Percentiles rank a stretch among this genome's conserved stretches.
These are phyloP conservation scores for Aleurites moluccanus DNA, from an alignment of 441 rosid genomes.

Conservation along the genomic window DNA sequence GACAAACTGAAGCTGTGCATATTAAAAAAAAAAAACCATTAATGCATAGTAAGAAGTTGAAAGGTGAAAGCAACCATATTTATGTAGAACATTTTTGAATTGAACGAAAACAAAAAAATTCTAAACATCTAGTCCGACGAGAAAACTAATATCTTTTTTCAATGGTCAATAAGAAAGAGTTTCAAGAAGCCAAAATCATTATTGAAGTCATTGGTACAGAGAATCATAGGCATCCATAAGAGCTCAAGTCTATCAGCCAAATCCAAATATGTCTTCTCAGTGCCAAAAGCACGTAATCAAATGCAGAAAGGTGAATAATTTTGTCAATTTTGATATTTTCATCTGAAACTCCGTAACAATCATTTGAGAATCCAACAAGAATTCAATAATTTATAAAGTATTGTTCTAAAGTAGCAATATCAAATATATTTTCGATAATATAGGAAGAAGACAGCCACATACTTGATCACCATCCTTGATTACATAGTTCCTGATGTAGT, in stretches of 20 bases:
- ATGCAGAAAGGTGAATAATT: background rate
- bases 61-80: background rate
- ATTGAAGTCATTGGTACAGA: background rate
- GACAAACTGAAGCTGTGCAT: conserved; percentile 62
- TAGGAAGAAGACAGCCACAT: background rate
- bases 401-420: background rate
- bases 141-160: background rate
- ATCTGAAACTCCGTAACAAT: no score
- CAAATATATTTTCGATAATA: background rate
- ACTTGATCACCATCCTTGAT: conserved; percentile 92
- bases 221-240: background rate
- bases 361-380: background rate
- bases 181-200: background rate
- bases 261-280: background rate
- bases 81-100: background rate
- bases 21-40: background rate
- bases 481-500: conserved; percentile 51
- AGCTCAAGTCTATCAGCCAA: background rate
- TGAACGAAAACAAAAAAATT: background rate
- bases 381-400: background rate
- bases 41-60: background rate
- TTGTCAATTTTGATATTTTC: no score
- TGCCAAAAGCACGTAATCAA: background rate
- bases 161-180: background rate
- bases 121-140: background rate